Base-by-base conservation (phyloP, 306 rosid species). In the Quercus agrifolia region DNA sequence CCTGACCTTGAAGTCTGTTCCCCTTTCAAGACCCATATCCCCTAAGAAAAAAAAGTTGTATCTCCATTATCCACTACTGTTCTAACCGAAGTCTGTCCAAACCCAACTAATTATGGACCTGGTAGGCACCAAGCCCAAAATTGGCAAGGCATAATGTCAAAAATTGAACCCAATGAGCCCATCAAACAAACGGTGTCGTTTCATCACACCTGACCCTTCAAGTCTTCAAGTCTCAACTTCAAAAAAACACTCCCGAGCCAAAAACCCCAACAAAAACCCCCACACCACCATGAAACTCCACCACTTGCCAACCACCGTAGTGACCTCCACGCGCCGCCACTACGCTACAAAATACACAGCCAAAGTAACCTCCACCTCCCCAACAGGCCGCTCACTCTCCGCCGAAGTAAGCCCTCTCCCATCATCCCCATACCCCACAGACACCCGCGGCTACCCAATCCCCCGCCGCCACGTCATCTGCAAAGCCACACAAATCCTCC, bases 381-480 rank as follows among this genome's bases (percentile, higher is more conserved):
- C 92, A 2, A 88, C 88, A 0, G 98, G 99, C 0, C 90, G 90
- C n/a, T 88, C 92, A 28, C 80, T 95, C 12, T 87, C 96, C 7
- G 99, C 87, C 18, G 92, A 88, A 82, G 98, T 95, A 2, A 84
- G 89, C 14, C 83, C 89, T 0, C 91, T 89, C 0, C 82, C 83
- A 2, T 86, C 83, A 3, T 86, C 93, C 0, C 92, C 83, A 8
- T 68, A 68, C 70, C 93, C 98, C 52, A 68, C 83, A 20, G 98
- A 92, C 79, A 3, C 68, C 4, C 86, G 92, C 52, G 99, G 99
- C 35, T 91, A 92, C 81, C n/a, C 78, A 35, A 89, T 95, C 46
- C 98, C 97, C 28, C 99, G 98, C 19, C 92, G 84, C 56, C 90
- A 92, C 86, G 90, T 95, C 35, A 72, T 95, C 57, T 95, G 98